Evolutionary conservation across 2,329 filamentous ascomycete species (phyloP), one percentile per base, ranked within the genome.

Genomic region (Pseudogymnoascus sp.): DNA sequence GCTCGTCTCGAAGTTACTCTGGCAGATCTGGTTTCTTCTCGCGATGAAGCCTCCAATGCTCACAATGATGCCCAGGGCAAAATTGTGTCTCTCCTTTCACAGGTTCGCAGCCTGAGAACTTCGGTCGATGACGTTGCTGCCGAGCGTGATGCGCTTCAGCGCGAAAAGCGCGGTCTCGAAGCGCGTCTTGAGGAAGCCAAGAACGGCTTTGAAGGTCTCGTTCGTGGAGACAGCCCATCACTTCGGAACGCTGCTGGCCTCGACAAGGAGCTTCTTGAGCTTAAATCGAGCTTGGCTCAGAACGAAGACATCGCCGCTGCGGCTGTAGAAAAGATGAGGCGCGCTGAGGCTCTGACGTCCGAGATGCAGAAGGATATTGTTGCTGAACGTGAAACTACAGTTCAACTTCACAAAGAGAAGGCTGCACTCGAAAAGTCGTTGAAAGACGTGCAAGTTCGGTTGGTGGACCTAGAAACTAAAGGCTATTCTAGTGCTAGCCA

Each of bases 11-110:
- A 97, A 72, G 85, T 91, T 63, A 95, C 91, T 4, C 80, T 99
- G 60, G 86, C 93, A 58, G 91, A 97, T 72, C 83, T 97, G 32
- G 88, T 89, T 9, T 87, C 90, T 57, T 96, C 91, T n/a, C 86
- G 93, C 2, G 93, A 99, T 66, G 94, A 99, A 73, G 93, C 94
- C 8, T 88, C 91, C 58, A 87, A 86, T 67, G 93, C 94, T 0
- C 94, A 99, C 74, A 96, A 94, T 70, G 93, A 97, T 67, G 92
- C 92, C 2, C 94, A 97, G 73, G 83, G 89, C 72, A 96, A 96
- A 79, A 88, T 97, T 60, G 91, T 97, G 12, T 88, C 88, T 9
- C 81, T 97, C 16, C 80, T 97, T 41, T 93, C 91, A 6, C 94
- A 97, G 73, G 92, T 97, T 14, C 87, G 93, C 62, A 86, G 81